These are phyloP conservation scores for Peronospora destructor DNA, from an alignment of 352 stramenopile genomes.

Conservation along the genomic window DNA sequence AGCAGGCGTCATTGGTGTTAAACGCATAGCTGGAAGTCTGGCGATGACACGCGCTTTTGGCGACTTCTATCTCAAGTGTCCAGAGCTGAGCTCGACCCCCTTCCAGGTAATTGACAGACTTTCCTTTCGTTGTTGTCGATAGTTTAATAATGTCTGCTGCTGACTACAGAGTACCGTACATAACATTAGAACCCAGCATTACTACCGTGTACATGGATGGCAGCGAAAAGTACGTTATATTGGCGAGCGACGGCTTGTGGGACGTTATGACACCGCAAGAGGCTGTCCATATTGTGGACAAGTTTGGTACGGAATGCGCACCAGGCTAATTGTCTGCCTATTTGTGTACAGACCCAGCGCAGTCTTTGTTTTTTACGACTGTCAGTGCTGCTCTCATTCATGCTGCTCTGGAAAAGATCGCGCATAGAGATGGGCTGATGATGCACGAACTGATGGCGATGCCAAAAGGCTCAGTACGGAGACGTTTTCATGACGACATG, in stretches of 20 bases:
- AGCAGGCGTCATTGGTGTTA: constrained; percentile 70
- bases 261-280: constrained; percentile 67
- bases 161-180: constrained; percentile 59
- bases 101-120: constrained; percentile 69
- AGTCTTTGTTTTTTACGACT: constrained; percentile 51
- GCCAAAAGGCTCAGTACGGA: constrained; percentile 35
- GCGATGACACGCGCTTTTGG: constrained; percentile 89
- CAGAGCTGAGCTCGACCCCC: constrained; percentile 84
- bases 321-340: neutral
- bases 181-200: constrained; percentile 64
- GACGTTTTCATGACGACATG: constrained; percentile 72
- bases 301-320: constrained; percentile 41
- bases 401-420: constrained; percentile 59
- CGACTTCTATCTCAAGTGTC: constrained; percentile 91
- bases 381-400: constrained; percentile 61
- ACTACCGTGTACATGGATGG: constrained; percentile 40
- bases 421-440: constrained; percentile 58
- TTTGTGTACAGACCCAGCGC: constrained; percentile 29
- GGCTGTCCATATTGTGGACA: constrained; percentile 53
- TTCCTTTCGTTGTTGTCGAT: neutral
- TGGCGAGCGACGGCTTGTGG: constrained; percentile 81
- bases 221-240: constrained; percentile 59
- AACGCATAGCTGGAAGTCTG: constrained; percentile 87
- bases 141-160: neutral
- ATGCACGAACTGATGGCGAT: constrained; percentile 63